These are phyloP conservation scores for Aspergillus arachidicola DNA, from an alignment of 2,329 filamentous ascomycete genomes.

Conservation along the genomic window DNA sequence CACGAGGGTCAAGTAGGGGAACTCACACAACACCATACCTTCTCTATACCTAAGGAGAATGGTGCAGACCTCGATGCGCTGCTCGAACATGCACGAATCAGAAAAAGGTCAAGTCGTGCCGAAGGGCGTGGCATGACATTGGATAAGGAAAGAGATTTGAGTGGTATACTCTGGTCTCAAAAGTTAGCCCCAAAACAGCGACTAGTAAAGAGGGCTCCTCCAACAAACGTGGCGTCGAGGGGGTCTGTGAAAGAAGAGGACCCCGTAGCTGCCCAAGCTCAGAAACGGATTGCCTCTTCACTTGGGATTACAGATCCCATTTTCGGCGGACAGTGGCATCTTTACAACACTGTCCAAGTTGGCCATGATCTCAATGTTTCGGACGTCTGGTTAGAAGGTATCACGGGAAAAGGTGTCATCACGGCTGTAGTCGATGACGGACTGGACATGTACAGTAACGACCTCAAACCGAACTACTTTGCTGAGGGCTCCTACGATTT, in stretches of 20 bases:
- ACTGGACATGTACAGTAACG: conserved; percentile 90
- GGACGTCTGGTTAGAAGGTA: conserved; percentile 83
- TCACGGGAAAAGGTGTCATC: conserved; percentile 85
- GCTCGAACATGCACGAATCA: conserved; percentile 56
- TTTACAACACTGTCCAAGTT: conserved; percentile 77
- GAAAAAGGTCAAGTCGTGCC: conserved; percentile 62
- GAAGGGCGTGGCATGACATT: conserved; percentile 16
- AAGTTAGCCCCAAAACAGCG: conserved; percentile 71
- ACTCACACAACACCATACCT: conserved; percentile 80
- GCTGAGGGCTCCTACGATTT: conserved; percentile 92
- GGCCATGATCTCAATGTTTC: conserved; percentile 98
- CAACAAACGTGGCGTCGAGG: conserved; percentile 37
- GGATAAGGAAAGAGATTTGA: conserved; percentile 58
- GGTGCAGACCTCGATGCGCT: conserved; percentile 59
- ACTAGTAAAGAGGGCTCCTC: conserved; percentile 61
- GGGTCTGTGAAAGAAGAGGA: conserved; percentile 45
- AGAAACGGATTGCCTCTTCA: conserved; percentile 62
- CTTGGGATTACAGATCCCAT: conserved; percentile 87
- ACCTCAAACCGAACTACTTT: conserved; percentile 92
- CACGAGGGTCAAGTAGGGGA: conserved; percentile 82
- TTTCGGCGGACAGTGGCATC: conserved; percentile 93
- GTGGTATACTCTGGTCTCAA: conserved; percentile 74
- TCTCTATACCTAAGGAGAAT: conserved; percentile 65
- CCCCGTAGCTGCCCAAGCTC: conserved; percentile 57
- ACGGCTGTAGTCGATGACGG: conserved; percentile 97